Evolutionary conservation across 805 yeast species (phyloP), one percentile per base, ranked within the genome.

Genomic region (Wickerhamia fluorescens): DNA sequence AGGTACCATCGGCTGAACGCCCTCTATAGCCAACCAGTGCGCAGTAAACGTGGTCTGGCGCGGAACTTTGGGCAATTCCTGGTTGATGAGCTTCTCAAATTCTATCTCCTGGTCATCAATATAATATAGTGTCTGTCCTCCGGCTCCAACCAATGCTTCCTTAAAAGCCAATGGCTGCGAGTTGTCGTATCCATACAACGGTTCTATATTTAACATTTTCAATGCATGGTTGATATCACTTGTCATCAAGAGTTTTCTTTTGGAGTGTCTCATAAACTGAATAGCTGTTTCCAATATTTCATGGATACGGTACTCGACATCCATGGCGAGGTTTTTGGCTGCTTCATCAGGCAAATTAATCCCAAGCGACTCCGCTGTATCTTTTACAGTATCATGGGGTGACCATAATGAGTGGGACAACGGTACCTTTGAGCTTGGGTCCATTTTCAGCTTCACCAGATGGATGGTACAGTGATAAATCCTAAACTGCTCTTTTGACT

Each of bases 21-120:
- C 99, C 56, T 92, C 99, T 30, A 92, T 84, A 0, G 98, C 97
- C 18, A 94, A 66, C 97, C 98, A 89, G 52, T 83, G 94, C 5
- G 96, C 94, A 1, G 97, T 87, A 53, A 84, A 88, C 1, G 95
- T 79, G 3, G 94, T 79, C 36, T 80, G 78, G 34, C 97, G 71
- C 4, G 99, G 98, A 3, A 94, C 95, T 45, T 81, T 85, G 5
- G 99, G 99, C 35, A 92, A 63, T 18, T 96, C 96, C 51, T 82
- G 89, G 51, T 92, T 89, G 42, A 92, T 83, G 33, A 94, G 65
- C 47, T 84, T 84, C 51, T 94, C 98, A 48, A 92, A 84, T 51
- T 92, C 97, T 19, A 89, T 78, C 48, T 88, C 96, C 40, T 75
- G 82, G 41, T 92, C 97, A 49, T 89, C 95, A 28, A 92, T 66